Percentiles rank a stretch among this genome's conserved stretches.
These are phyloP conservation scores for Castanea crenata DNA, from an alignment of 306 rosid genomes.

Conservation along the genomic window DNA sequence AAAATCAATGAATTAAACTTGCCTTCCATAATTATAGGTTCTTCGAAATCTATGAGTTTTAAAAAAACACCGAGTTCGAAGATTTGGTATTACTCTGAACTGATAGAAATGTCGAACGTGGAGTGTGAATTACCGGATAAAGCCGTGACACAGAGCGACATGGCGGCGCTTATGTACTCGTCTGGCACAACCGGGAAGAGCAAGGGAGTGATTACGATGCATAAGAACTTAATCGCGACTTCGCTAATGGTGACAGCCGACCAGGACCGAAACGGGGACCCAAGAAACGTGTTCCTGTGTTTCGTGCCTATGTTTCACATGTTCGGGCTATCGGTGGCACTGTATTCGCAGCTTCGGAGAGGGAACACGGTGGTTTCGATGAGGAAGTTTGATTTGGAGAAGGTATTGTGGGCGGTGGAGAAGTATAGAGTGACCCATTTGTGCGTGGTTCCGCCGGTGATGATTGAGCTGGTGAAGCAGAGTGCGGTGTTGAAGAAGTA, in stretches of 20 bases:
- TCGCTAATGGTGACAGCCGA: too few relatives aligned
- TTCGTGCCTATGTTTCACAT: slow-evolving; percentile 49
- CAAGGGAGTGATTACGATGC: slow-evolving; percentile 51
- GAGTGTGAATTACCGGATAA: slow-evolving; percentile 6
- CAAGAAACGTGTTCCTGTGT: slow-evolving; percentile 35
- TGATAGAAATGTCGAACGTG: slow-evolving; percentile 7
- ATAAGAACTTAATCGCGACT: slow-evolving; percentile 24
- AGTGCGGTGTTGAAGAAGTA: slow-evolving; percentile 15
- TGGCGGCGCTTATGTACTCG: slow-evolving; percentile 45
- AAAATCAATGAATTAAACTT: slow-evolving; percentile 17
- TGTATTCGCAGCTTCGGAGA: slow-evolving; percentile 34
- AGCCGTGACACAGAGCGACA: slow-evolving; percentile 28
- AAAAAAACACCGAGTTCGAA: neutral
- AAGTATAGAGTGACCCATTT: slow-evolving; percentile 33
- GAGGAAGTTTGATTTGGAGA: slow-evolving; percentile 35
- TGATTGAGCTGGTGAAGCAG: slow-evolving; percentile 30
- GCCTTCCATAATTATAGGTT: slow-evolving; percentile 16
- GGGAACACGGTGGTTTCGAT: slow-evolving; percentile 41
- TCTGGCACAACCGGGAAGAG: slow-evolving; percentile 47
- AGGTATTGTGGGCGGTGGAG: slow-evolving; percentile 32
- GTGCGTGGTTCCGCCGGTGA: slow-evolving; percentile 37
- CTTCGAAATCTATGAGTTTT: neutral
- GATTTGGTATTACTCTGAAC: slow-evolving; percentile 20
- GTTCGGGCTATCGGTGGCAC: slow-evolving; percentile 17
- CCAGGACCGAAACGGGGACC: slow-evolving; percentile 25